Conservation (phyloP, 495 filamentous ascomycete species). For the Endocarpon pusillum region DNA sequence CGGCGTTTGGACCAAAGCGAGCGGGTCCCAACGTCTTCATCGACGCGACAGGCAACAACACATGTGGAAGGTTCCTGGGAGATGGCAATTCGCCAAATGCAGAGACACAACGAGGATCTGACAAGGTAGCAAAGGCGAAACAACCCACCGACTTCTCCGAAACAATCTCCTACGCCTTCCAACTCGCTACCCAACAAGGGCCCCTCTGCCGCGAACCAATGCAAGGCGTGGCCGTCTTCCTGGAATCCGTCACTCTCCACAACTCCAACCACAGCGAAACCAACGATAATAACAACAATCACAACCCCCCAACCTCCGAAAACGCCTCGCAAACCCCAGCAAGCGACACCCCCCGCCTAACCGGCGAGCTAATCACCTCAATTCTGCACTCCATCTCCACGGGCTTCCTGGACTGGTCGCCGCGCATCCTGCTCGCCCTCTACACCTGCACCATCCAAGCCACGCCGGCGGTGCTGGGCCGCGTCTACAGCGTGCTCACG, state of each 20-base stretch:
- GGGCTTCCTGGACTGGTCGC: constrained; percentile 90
- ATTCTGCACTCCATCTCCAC: constrained; percentile 70
- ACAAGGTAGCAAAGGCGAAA: constrained; percentile 23
- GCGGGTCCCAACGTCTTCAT: constrained; percentile 81
- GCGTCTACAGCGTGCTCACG: constrained; percentile 85
- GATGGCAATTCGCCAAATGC: constrained; percentile 4
- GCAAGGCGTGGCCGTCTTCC: constrained; percentile 80
- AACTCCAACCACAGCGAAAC: constrained; percentile 38
- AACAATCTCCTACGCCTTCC: constrained; percentile 84
- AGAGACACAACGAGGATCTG: constrained; percentile 1
- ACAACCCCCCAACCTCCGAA: neutral
- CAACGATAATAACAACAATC: no score
- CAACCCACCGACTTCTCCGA: constrained; percentile 64
- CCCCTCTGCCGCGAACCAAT: constrained; percentile 88
- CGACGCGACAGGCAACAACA: constrained; percentile 56
- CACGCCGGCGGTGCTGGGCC: constrained; percentile 78
- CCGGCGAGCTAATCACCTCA: constrained; percentile 78
- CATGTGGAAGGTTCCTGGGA: constrained; percentile 48
- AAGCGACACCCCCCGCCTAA: constrained; percentile 63
- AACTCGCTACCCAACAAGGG: constrained; percentile 75
- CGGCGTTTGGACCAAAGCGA: constrained; percentile 73
- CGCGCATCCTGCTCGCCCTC: constrained; percentile 89
- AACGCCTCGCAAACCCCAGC: constrained; percentile 12
- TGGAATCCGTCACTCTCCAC: constrained; percentile 63
- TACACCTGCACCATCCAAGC: constrained; percentile 96